These are phyloP conservation scores for Rubia peregrina DNA, from an alignment of 305 asterid genomes.

Conservation along the genomic window DNA sequence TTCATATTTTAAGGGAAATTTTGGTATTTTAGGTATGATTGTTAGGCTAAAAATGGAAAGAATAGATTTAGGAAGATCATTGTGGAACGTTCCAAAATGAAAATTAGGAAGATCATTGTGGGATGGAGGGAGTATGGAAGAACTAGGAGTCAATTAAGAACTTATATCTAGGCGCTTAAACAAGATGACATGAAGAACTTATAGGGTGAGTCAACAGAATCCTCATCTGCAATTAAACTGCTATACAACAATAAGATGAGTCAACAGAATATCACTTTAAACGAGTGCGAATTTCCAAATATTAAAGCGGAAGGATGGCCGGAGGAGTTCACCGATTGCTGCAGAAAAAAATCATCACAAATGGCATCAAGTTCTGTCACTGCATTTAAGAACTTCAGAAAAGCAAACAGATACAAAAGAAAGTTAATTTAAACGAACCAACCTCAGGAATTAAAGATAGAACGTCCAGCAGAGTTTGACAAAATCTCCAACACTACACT, in stretches of 20 bases:
- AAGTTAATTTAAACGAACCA: background rate
- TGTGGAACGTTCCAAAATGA: too few species aligned
- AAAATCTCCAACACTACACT: slow-evolving; percentile 9
- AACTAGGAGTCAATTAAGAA: too few species aligned
- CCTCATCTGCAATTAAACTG: too few species aligned
- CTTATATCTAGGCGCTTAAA: too few species aligned
- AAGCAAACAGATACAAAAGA: background rate
- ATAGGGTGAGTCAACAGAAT: background rate
- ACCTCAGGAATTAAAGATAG: background rate
- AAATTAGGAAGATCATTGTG: too few species aligned
- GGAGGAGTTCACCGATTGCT: background rate
- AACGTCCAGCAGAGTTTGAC: slow-evolving; percentile 9
- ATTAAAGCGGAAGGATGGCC: background rate
- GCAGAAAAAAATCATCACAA: background rate
- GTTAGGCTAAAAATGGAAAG: too few species aligned
- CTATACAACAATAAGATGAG: background rate
- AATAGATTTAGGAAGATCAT: too few species aligned
- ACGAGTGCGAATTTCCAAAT: background rate
- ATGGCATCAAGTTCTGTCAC: background rate
- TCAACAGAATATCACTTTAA: background rate
- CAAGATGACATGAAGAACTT: background rate
- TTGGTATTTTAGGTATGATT: too few species aligned
- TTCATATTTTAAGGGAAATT: too few species aligned
- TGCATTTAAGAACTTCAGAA: slow-evolving; percentile 7
- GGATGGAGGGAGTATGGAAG: too few species aligned